Evolutionary conservation across 2,329 filamentous ascomycete genomes (phyloP).

Genomic region (Sphaerulina musiva): DNA sequence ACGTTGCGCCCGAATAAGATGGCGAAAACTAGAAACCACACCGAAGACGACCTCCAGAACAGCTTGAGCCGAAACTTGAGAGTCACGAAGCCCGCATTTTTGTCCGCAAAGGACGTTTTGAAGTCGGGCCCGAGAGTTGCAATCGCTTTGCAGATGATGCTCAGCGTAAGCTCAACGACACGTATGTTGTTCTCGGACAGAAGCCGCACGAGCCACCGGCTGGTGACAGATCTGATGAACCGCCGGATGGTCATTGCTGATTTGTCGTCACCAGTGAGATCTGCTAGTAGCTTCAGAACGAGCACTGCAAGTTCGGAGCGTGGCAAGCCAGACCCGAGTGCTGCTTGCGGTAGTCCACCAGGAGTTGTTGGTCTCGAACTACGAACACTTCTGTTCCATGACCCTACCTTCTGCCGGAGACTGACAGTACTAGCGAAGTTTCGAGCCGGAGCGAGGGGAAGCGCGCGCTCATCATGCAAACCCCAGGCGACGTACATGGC

Average conservation of each 20-base stretch:
- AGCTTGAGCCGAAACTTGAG: constrained; percentile 73
- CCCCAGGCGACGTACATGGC: constrained; percentile 91
- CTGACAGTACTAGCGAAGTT: constrained; percentile 27
- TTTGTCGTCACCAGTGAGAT: constrained; percentile 24
- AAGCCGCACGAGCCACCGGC: constrained; percentile 73
- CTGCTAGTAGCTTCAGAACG: constrained; percentile 26
- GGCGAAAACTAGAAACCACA: constrained; percentile 85
- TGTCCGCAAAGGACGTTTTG: constrained; percentile 75
- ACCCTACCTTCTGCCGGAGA: constrained; percentile 24
- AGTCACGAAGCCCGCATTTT: constrained; percentile 80
- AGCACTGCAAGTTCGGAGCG: constrained; percentile 29
- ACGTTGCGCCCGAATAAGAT: constrained; percentile 83
- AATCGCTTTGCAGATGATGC: constrained; percentile 76
- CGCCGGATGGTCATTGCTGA: constrained; percentile 43
- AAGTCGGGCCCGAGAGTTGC: constrained; percentile 76
- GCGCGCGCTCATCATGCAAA: constrained; percentile 58
- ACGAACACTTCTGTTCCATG: constrained; percentile 26
- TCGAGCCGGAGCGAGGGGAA: constrained; percentile 20
- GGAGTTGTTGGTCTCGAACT: constrained; percentile 27
- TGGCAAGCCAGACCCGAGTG: constrained; percentile 15
- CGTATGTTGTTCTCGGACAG: constrained; percentile 79
- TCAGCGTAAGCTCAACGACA: constrained; percentile 71
- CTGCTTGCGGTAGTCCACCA: constrained; percentile 13
- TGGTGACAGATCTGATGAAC: constrained; percentile 90
- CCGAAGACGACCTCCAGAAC: constrained; percentile 78